A percentile compares a stretch with the other conserved stretches of the same genome.
These are phyloP conservation scores for Pharnaceum exiguum DNA, from an alignment of 148 eudicot genomes.

Conservation along the genomic window DNA sequence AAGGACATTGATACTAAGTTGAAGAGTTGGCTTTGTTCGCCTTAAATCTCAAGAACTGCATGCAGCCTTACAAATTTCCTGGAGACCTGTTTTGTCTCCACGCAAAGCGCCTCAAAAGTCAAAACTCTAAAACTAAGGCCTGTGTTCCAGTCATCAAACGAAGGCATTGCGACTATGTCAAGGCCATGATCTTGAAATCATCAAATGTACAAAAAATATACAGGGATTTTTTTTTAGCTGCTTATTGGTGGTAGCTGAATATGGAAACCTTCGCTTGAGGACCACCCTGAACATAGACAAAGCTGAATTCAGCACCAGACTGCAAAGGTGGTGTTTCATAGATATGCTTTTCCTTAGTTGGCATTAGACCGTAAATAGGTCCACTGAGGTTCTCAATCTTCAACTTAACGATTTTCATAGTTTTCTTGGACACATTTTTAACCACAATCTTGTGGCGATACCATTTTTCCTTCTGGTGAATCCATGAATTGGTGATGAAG, in stretches of 20 bases:
- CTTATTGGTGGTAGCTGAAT: conserved; percentile 47
- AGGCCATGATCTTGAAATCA: not conserved
- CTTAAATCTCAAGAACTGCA: too few relatives aligned
- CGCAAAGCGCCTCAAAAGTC: too few relatives aligned
- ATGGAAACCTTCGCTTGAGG: conserved; percentile 69
- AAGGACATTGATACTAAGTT: too few relatives aligned
- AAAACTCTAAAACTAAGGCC: too few relatives aligned
- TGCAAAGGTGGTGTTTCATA: conserved; percentile 46
- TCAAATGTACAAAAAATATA: not conserved
- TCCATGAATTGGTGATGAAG: conserved; percentile 65
- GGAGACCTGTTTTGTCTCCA: too few relatives aligned
- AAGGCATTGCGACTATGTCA: too few relatives aligned
- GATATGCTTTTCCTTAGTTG: conserved; percentile 35
- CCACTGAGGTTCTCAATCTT: conserved; percentile 59
- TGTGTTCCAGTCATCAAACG: too few relatives aligned
- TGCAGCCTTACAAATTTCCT: too few relatives aligned
- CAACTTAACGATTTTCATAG: conserved; percentile 54
- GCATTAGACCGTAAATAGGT: conserved; percentile 54
- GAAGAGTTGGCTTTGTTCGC: too few relatives aligned
- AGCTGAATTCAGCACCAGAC: conserved; percentile 48
- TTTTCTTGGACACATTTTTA: conserved; percentile 54
- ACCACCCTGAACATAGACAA: conserved; percentile 85
- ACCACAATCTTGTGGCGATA: conserved; percentile 66
- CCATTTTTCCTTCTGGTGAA: conserved; percentile 28
- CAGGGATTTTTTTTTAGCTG: too few relatives aligned